Percentiles rank a stretch among this genome's conserved stretches.
These are phyloP conservation scores for Trifolium dubium DNA, from an alignment of 306 rosid genomes.

Conservation along the genomic window DNA sequence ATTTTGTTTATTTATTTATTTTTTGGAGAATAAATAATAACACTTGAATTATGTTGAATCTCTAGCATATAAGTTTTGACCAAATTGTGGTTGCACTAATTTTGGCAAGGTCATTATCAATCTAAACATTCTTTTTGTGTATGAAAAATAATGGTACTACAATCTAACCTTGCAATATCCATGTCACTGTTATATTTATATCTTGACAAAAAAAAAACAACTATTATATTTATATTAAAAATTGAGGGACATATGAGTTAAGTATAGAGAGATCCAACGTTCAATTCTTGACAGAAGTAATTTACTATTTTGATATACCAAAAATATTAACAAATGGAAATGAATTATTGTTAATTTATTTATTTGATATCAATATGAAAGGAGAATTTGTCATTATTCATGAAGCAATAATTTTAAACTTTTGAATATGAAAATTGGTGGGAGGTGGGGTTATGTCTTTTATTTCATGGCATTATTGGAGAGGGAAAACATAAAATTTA, in stretches of 20 bases:
- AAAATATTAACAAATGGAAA: too few relatives aligned
- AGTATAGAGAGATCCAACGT: too few relatives aligned
- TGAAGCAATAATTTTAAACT: constrained; percentile 30
- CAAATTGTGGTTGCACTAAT: neutral
- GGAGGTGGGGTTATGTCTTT: constrained; percentile 43
- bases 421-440: constrained; percentile 34
- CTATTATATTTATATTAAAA: neutral
- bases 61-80: too few relatives aligned
- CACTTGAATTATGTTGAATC: too few relatives aligned
- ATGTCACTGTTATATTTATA: neutral
- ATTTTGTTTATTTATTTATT: too few relatives aligned
- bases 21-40: too few relatives aligned
- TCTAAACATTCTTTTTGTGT: neutral
- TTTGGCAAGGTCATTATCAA: neutral
- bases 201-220: neutral
- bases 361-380: neutral
- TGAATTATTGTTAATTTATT: neutral
- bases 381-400: constrained; percentile 45
- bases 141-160: too few relatives aligned
- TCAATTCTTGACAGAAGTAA: too few relatives aligned
- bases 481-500: constrained; percentile 6
- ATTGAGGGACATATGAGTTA: too few relatives aligned
- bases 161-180: neutral
- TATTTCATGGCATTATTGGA: constrained; percentile 46
- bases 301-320: too few relatives aligned